phyloP scores from a whole-genome alignment of 306 rosid species.

The Betula pendula region DNA sequence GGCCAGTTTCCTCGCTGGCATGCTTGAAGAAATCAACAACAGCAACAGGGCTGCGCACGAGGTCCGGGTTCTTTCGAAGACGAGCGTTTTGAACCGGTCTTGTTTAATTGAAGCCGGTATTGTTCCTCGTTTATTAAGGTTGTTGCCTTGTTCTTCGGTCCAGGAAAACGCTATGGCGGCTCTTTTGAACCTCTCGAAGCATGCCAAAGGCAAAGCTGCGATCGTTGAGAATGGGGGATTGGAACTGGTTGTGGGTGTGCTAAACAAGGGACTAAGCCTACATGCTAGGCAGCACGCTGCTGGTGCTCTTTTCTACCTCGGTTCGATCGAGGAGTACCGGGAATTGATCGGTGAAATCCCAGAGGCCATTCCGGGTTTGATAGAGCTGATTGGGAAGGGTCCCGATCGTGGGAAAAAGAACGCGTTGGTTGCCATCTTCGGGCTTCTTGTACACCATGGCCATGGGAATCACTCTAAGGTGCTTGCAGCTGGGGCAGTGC shows the following conservation, averaged over 20 bases:
- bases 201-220: constrained; percentile 38
- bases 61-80: constrained; percentile 63
- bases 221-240: constrained; percentile 60
- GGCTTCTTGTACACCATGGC: constrained; percentile 51
- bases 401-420: constrained; percentile 59
- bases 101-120: constrained; percentile 71
- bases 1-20: constrained; percentile 37
- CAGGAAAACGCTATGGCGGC: constrained; percentile 80
- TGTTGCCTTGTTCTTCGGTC: constrained; percentile 36
- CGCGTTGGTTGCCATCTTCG: constrained; percentile 66
- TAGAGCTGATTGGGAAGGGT: constrained; percentile 46
- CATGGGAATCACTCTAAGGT: constrained; percentile 54
- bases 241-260: constrained; percentile 49
- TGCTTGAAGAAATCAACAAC: constrained; percentile 35
- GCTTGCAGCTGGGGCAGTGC: constrained; percentile 49
- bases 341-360: constrained; percentile 54
- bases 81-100: constrained; percentile 67
- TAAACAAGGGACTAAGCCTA: constrained; percentile 44
- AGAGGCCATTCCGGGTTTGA: constrained; percentile 55
- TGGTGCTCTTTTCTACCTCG: constrained; percentile 66
- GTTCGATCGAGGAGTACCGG: constrained; percentile 57
- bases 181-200: constrained; percentile 74
- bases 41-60: constrained; percentile 58
- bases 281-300: constrained; percentile 72
- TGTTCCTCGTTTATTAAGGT: constrained; percentile 46